These are phyloP conservation scores for Lentinula sp. DNA, from an alignment of 768 basidiomycete genomes.

Conservation along the genomic window DNA sequence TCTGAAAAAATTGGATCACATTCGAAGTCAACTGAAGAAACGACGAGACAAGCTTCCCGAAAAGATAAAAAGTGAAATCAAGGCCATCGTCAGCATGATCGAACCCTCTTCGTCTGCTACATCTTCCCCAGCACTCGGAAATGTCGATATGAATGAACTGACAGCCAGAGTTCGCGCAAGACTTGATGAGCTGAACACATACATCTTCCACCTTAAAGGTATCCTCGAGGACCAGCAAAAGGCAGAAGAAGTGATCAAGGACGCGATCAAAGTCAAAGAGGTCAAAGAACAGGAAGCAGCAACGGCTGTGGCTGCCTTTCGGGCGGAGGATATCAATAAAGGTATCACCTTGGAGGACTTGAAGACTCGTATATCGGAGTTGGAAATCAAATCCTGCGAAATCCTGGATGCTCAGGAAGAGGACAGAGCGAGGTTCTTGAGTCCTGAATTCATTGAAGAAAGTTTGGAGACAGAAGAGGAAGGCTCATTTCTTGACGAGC, in stretches of 20 bases:
- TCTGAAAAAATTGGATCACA: slow-evolving; percentile 1
- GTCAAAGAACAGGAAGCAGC: background rate
- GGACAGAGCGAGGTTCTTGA: background rate
- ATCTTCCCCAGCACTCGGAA: background rate
- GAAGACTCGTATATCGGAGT: background rate
- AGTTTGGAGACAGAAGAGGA: background rate
- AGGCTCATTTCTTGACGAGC: background rate
- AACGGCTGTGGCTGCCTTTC: background rate
- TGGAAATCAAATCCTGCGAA: background rate
- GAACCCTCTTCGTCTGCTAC: background rate
- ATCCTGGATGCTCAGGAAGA: background rate
- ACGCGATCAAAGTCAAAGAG: background rate
- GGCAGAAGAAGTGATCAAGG: background rate
- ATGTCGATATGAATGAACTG: background rate
- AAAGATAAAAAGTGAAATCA: background rate
- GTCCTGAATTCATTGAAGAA: slow-evolving; percentile 1
- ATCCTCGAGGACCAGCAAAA: background rate
- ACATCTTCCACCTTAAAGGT: background rate
- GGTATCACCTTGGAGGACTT: background rate
- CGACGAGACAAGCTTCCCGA: slow-evolving; percentile 5
- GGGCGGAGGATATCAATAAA: background rate
- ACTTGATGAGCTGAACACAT: background rate
- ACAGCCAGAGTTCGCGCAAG: background rate
- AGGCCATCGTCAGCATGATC: background rate
- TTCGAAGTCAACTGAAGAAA: slow-evolving; percentile 6